Evolutionary conservation across 2,329 filamentous ascomycete genomes (phyloP).

Genomic region (Alternaria tenuissima): DNA sequence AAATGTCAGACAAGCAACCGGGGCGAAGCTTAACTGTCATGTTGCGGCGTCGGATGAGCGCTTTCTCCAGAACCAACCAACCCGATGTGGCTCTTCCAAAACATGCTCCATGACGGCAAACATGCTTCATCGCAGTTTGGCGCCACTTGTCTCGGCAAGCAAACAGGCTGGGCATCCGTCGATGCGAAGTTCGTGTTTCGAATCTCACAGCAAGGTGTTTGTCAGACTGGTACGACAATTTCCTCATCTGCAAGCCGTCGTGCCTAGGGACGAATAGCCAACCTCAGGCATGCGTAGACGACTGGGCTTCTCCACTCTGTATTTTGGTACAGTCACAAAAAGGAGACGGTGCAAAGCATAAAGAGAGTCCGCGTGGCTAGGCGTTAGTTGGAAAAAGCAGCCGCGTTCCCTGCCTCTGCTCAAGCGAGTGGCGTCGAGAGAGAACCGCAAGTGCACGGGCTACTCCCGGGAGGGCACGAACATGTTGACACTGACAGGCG

Average conservation of each 20-base stretch:
- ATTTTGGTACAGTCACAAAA: not conserved
- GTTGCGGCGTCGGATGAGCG: conserved; percentile 4
- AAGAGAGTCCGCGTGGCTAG: not conserved
- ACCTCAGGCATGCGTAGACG: not conserved
- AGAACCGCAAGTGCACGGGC: not conserved
- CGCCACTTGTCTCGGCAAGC: conserved; percentile 9
- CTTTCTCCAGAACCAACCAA: conserved; percentile 12
- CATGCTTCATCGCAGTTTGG: conserved; percentile 13
- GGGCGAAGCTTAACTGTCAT: conserved; percentile 37
- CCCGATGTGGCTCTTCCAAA: conserved; percentile 11
- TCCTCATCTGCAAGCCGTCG: conserved; percentile 1
- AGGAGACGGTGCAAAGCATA: not conserved
- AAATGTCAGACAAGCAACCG: conserved; percentile 35
- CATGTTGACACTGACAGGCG: conserved; percentile 5
- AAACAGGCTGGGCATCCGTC: conserved; percentile 14
- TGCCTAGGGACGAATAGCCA: not conserved
- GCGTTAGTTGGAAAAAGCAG: not conserved
- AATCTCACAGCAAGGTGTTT: not conserved
- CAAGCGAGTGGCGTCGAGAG: not conserved
- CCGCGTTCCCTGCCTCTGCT: not conserved
- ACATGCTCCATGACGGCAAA: conserved; percentile 10
- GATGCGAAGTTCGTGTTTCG: conserved; percentile 17
- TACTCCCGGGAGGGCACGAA: not conserved
- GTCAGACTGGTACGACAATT: not conserved
- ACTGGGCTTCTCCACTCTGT: not conserved